Evolutionary conservation across 140 eudicot genomes (phyloP).

Genomic region (Stevia rebaudiana): DNA sequence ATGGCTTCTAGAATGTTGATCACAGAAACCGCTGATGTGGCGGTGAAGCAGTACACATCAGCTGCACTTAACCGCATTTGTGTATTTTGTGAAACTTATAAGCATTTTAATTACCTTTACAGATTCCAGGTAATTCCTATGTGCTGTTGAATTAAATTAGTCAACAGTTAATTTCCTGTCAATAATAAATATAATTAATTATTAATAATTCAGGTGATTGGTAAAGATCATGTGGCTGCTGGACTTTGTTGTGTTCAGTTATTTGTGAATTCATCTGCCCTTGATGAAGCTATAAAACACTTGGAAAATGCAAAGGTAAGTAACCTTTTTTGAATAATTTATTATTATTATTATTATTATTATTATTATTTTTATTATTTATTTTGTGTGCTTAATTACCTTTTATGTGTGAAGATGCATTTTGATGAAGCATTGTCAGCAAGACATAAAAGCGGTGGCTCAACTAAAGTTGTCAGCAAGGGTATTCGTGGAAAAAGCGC

Average conservation of each 20-base stretch:
- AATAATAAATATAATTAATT: slow-evolving; percentile 10
- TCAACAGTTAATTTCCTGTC: neutral
- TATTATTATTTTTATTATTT: too few species aligned
- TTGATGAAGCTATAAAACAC: slow-evolving; percentile 89
- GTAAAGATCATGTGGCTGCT: slow-evolving; percentile 94
- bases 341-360: too few species aligned
- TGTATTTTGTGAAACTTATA: slow-evolving; percentile 83
- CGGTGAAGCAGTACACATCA: slow-evolving; percentile 55
- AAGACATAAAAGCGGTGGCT: slow-evolving; percentile 59
- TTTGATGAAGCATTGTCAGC: slow-evolving; percentile 90
- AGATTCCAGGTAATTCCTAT: slow-evolving; percentile 59
- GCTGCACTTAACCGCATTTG: slow-evolving; percentile 88
- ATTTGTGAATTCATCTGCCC: slow-evolving; percentile 79
- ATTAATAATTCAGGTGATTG: slow-evolving; percentile 65
- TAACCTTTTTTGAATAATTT: too few species aligned
- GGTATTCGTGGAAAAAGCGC: slow-evolving; percentile 87
- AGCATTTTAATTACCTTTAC: slow-evolving; percentile 81
- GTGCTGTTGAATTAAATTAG: neutral
- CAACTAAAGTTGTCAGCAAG: slow-evolving; percentile 69
- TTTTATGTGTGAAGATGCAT: slow-evolving; percentile 57
- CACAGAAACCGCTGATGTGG: slow-evolving; percentile 35
- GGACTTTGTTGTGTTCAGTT: slow-evolving; percentile 96
- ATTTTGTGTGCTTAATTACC: slow-evolving; percentile 1
- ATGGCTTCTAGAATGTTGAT: slow-evolving; percentile 58
- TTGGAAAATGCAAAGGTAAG: slow-evolving; percentile 84